A percentile compares a stretch with the other conserved stretches of the same genome.
Evolutionary conservation across 1,284 basidiomycete species (phyloP).

Genomic region (Singerocomus rubriflavus): DNA sequence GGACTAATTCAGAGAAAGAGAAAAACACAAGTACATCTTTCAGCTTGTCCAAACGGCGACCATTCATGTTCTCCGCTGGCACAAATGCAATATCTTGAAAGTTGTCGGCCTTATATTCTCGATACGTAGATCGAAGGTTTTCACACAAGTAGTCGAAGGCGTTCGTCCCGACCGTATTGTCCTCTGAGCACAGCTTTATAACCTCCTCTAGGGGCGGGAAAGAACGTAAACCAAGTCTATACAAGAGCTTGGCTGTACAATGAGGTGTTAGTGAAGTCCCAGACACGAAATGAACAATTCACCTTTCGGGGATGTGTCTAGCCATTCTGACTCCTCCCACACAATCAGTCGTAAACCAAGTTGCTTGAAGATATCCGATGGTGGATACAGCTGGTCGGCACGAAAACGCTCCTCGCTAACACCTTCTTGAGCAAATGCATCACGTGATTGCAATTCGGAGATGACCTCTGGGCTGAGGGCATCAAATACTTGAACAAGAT

Average conservation of each 20-base stretch:
- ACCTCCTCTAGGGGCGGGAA: constrained; percentile 70
- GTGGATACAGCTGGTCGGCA: constrained; percentile 83
- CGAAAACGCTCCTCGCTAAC: constrained; percentile 47
- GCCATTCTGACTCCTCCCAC: constrained; percentile 86
- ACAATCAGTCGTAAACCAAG: constrained; percentile 83
- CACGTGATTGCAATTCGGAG: constrained; percentile 72
- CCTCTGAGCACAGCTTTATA: constrained; percentile 64
- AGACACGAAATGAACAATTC: constrained; percentile 9
- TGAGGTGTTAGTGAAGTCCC: not conserved
- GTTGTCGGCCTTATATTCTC: constrained; percentile 55
- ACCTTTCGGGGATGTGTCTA: constrained; percentile 82
- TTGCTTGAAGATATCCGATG: constrained; percentile 68
- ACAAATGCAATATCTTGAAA: constrained; percentile 72
- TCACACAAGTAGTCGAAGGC: constrained; percentile 81
- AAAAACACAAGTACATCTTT: constrained; percentile 44
- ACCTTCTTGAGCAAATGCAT: constrained; percentile 75
- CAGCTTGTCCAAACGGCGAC: constrained; percentile 60
- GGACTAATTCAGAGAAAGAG: not conserved
- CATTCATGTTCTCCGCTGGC: constrained; percentile 61
- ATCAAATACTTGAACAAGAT: constrained; percentile 84
- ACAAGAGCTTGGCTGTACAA: constrained; percentile 75
- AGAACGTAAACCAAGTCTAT: constrained; percentile 73
- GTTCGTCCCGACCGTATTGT: constrained; percentile 44
- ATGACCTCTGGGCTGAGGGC: constrained; percentile 69
- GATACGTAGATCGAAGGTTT: constrained; percentile 62